Conservation (phyloP, 2,329 filamentous ascomycete species). For the Venturia oleaginea region DNA sequence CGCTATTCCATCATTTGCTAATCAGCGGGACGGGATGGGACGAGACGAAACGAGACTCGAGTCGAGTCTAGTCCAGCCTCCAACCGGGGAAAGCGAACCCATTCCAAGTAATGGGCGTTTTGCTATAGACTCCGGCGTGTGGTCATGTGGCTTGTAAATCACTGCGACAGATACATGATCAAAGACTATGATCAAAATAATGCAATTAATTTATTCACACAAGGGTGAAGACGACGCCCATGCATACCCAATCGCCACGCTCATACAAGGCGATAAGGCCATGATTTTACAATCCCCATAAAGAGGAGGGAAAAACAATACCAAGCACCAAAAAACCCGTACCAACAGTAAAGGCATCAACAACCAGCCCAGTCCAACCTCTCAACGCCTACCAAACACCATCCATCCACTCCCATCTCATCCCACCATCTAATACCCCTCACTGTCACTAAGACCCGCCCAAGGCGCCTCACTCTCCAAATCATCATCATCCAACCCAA, state of each 20-base stretch:
- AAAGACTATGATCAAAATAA: no score
- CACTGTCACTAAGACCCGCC: constrained; percentile 14
- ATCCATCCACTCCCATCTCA: background rate
- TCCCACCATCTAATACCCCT: constrained; percentile 1
- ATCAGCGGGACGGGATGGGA: no score
- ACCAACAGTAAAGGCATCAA: no score
- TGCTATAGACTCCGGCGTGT: no score
- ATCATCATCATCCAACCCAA: background rate
- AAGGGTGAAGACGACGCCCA: background rate
- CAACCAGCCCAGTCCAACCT: background rate
- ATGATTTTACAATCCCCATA: background rate
- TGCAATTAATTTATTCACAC: background rate
- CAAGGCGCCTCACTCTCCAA: constrained; percentile 4
- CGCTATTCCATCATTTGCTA: no score
- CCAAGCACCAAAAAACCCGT: background rate
- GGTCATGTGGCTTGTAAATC: no score
- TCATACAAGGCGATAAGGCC: background rate
- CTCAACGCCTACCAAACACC: background rate
- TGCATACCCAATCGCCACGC: background rate
- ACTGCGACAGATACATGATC: no score
- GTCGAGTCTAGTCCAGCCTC: no score
- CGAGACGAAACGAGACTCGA: no score
- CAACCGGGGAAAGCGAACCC: no score
- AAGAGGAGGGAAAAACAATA: background rate
- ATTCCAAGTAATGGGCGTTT: no score